A percentile compares a stretch with the other conserved stretches of the same genome.
phyloP scores from a whole-genome alignment of 2,329 filamentous ascomycete genomes.

The Leptographium wingfieldii region DNA sequence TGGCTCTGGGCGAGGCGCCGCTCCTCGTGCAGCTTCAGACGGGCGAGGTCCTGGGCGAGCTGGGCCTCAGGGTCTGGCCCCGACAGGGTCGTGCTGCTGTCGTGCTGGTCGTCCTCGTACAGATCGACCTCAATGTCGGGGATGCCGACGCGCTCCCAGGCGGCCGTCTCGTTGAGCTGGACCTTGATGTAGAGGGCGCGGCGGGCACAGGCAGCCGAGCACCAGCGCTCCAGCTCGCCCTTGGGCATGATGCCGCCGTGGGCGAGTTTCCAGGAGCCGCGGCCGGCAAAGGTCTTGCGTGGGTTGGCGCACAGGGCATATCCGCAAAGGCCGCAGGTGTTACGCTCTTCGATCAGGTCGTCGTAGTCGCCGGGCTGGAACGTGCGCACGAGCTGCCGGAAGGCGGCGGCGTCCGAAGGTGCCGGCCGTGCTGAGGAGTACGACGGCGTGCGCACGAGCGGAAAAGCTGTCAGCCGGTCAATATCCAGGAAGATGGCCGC shows the following conservation, averaged over 20 bases:
- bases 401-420: conserved; percentile 46
- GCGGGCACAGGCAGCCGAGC: conserved; percentile 64
- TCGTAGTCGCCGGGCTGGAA: conserved; percentile 89
- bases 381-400: conserved; percentile 52
- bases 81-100: conserved; percentile 12
- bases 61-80: conserved; percentile 5
- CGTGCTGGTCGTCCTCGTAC: conserved; percentile 36
- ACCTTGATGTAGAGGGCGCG: conserved; percentile 77
- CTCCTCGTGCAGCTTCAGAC: conserved; percentile 32
- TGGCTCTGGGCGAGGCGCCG: conserved; percentile 26
- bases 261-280: conserved; percentile 57
- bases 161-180: conserved; percentile 73
- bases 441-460: conserved; percentile 21
- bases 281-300: conserved; percentile 41
- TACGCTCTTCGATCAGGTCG: conserved; percentile 76
- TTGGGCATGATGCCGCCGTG: conserved; percentile 51
- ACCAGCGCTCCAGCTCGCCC: conserved; percentile 75
- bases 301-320: conserved; percentile 65
- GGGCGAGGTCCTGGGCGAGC: conserved; percentile 24
- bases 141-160: conserved; percentile 63
- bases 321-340: conserved; percentile 69
- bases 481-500: conserved; percentile 59
- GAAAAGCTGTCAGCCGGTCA: conserved; percentile 55
- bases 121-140: conserved; percentile 46
- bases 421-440: conserved; percentile 35